Evolutionary conservation across 2,329 filamentous ascomycete species (phyloP), one percentile per base, ranked within the genome.

Genomic region (Pseudogymnoascus sp.): DNA sequence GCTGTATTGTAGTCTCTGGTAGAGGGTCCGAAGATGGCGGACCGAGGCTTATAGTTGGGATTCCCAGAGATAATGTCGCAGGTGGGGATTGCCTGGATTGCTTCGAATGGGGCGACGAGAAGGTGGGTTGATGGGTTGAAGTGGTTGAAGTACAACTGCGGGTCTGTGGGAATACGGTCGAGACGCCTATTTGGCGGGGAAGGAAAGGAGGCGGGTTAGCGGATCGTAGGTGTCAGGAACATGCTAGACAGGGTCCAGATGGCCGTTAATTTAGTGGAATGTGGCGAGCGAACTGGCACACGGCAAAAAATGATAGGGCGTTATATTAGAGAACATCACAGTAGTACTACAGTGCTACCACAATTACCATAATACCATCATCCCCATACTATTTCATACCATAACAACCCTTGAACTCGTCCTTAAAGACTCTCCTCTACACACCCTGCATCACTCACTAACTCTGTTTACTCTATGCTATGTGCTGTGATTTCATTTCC

Each of bases 171-270:
- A 56, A 18, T 56, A 56, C 49, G 49, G 49, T 60, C 38, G 59
- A 31, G 59, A 60, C 59, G 59, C 36, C 38, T 23, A 43, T 42
- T 60, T 60, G 59, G 59, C 36, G 59, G 59, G 34, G 38, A 43
- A 43, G 34, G 59, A 43, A 16, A 43, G 59, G 59, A 31, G 34
- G 36, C 14, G 59, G 59, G 59, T 25, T 42, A 43, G 59, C 36
- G 59, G 38, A 60, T 38, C 38, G 38, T n/a, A 42, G 34, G 38
- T 60, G 59, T 12, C 36, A 60, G 18, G 34, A 60, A 12, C 59
- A 56, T 34, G n/a, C 49, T 28, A 28, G n/a, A 56, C 49, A 34
- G 49, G 49, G 28, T 28, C 9, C 28, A 9, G n/a, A 34, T 25
- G 28, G 16, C 28, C 49, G 49, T 56, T 56, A 36, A 21, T 56